Conservation (phyloP, 2,329 filamentous ascomycete species). For the Tolypocladium tundrense region DNA sequence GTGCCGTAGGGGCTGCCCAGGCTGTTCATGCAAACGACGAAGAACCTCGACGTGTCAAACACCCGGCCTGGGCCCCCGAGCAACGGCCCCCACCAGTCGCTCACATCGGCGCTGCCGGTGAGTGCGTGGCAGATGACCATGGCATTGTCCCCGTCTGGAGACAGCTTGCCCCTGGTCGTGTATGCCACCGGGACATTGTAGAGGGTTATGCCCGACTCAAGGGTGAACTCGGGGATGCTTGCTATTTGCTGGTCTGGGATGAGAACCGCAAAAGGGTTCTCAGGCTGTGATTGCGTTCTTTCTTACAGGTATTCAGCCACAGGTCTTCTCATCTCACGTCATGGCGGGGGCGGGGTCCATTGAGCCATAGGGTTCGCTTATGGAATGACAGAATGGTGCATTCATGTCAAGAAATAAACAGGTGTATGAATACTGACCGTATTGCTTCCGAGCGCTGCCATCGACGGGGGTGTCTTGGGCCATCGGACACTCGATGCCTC, state of each 20-base stretch:
- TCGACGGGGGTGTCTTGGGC: constrained; percentile 10
- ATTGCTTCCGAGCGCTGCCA: constrained; percentile 11
- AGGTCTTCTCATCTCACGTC: constrained; percentile 22
- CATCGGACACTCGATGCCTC: constrained; percentile 7
- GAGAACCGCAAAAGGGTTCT: constrained; percentile 81
- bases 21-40: constrained; percentile 79
- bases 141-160: constrained; percentile 50
- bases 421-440: constrained; percentile 16
- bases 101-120: constrained; percentile 75
- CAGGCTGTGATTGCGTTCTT: constrained; percentile 61
- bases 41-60: constrained; percentile 76
- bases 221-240: constrained; percentile 77
- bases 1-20: constrained; percentile 78
- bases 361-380: neutral
- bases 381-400: neutral
- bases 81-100: constrained; percentile 82
- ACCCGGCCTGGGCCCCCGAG: constrained; percentile 68
- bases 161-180: constrained; percentile 53
- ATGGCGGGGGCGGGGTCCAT: neutral
- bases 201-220: constrained; percentile 83
- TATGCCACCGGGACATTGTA: constrained; percentile 65
- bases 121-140: constrained; percentile 77
- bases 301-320: constrained; percentile 57
- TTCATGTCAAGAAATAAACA: neutral
- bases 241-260: constrained; percentile 85